Percentiles rank a stretch among this genome's conserved stretches.
Evolutionary conservation across 2,329 filamentous ascomycete species (phyloP).

Genomic region (Triangularia verruculosa): DNA sequence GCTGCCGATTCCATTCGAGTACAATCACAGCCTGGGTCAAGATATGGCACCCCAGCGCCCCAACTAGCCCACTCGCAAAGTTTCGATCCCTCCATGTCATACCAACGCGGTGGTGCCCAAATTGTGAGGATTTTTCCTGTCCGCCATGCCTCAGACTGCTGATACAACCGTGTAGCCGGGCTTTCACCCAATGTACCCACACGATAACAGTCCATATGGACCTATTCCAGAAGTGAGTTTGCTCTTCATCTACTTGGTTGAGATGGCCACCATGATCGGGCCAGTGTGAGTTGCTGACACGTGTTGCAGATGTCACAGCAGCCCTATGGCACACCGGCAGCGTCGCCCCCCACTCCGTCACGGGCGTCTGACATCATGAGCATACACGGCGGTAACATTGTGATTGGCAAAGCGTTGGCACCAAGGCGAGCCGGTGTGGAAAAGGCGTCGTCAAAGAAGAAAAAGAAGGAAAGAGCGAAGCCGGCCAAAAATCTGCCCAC

Average conservation of each 20-base stretch:
- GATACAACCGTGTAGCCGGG: conserved; percentile 18
- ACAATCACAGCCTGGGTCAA: conserved; percentile 37
- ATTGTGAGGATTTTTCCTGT: conserved; percentile 15
- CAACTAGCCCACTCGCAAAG: conserved; percentile 28
- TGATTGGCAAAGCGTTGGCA: conserved; percentile 28
- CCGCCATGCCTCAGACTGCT: conserved; percentile 4
- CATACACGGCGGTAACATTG: conserved; percentile 38
- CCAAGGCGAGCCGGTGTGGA: conserved; percentile 33
- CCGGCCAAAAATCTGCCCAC: conserved; percentile 48
- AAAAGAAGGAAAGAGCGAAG: conserved; percentile 42
- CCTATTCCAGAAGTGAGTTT: conserved; percentile 29
- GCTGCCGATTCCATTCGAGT: conserved; percentile 32
- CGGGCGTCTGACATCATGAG: conserved; percentile 36
- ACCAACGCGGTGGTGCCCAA: conserved; percentile 25
- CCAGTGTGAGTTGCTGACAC: background rate
- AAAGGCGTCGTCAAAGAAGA: conserved; percentile 37
- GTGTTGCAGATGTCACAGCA: conserved; percentile 31
- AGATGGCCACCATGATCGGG: background rate
- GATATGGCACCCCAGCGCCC: conserved; percentile 39
- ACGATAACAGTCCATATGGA: conserved; percentile 28
- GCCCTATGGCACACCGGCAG: conserved; percentile 50
- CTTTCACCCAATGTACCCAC: conserved; percentile 25
- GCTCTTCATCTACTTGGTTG: background rate
- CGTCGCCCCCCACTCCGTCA: conserved; percentile 48
- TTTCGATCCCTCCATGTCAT: conserved; percentile 33